Conservation (phyloP, 371 early-diverging fungal genomes). For the Mortierella sp. region DNA sequence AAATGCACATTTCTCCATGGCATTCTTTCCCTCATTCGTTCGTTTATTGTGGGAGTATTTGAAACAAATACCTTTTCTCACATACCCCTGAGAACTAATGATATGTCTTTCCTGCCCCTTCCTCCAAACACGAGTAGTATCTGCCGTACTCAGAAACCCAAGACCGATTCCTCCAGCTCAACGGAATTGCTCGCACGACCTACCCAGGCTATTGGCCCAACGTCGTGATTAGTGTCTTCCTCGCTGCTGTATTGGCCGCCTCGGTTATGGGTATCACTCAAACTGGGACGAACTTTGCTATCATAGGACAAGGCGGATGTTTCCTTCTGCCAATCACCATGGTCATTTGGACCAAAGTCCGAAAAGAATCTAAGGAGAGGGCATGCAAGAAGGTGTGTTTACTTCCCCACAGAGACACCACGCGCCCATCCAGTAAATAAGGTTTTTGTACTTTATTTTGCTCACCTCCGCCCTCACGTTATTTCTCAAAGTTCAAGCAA, state of each 20-base stretch:
- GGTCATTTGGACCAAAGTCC: constrained; percentile 31
- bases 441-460: not conserved
- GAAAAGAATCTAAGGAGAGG: constrained; percentile 11
- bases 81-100: not conserved
- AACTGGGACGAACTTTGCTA: constrained; percentile 1
- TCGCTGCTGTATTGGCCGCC: constrained; percentile 2
- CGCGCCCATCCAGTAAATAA: not conserved
- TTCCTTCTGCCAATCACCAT: constrained; percentile 33
- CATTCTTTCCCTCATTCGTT: not conserved
- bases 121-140: constrained; percentile 15
- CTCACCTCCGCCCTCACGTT: not conserved
- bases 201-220: constrained; percentile 42
- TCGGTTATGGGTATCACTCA: constrained; percentile 13
- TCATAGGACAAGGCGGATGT: constrained; percentile 39
- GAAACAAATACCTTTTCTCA: too few relatives aligned
- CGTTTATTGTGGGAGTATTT: not conserved
- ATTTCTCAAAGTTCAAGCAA: constrained; percentile 25
- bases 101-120: not conserved
- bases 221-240: constrained; percentile 2
- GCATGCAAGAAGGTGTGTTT: constrained; percentile 13
- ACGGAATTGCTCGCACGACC: constrained; percentile 24
- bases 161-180: constrained; percentile 27
- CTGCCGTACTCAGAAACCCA: constrained; percentile 33
- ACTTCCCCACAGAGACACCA: not conserved
- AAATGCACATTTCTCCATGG: not conserved